Evolutionary conservation across 129 eudicot genomes (phyloP).

Genomic region (Flaveria linearis): DNA sequence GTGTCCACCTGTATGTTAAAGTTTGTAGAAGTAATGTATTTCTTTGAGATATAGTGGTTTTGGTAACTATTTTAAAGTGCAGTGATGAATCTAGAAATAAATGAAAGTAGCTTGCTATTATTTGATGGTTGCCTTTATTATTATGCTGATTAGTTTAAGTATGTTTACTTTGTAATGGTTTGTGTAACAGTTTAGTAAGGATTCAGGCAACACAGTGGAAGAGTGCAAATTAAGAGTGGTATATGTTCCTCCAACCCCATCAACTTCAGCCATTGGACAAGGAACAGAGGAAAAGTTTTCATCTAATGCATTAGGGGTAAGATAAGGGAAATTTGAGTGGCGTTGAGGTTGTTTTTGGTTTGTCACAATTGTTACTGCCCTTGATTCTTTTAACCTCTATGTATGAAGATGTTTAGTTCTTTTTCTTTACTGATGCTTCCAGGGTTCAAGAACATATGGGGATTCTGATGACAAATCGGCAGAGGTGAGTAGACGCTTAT

Average conservation of each 20-base stretch:
- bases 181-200: constrained; percentile 66
- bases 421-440: constrained; percentile 16
- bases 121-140: not conserved
- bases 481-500: constrained; percentile 49
- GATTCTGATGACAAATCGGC: constrained; percentile 60
- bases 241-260: constrained; percentile 67
- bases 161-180: constrained; percentile 1
- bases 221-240: constrained; percentile 86
- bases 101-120: not conserved
- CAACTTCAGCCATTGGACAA: constrained; percentile 59
- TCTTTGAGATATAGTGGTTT: not conserved
- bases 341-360: constrained; percentile 39
- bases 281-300: constrained; percentile 70
- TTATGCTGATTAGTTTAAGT: not conserved
- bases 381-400: not conserved
- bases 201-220: constrained; percentile 63
- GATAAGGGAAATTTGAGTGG: constrained; percentile 47
- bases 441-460: constrained; percentile 44
- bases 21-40: not conserved
- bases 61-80: not conserved
- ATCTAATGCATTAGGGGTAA: constrained; percentile 31
- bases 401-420: not conserved
- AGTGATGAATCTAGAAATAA: not conserved
- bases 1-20: not conserved
- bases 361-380: constrained; percentile 2